phyloP scores from a whole-genome alignment of 2,329 filamentous ascomycete genomes.

The Colletotrichum musae region DNA sequence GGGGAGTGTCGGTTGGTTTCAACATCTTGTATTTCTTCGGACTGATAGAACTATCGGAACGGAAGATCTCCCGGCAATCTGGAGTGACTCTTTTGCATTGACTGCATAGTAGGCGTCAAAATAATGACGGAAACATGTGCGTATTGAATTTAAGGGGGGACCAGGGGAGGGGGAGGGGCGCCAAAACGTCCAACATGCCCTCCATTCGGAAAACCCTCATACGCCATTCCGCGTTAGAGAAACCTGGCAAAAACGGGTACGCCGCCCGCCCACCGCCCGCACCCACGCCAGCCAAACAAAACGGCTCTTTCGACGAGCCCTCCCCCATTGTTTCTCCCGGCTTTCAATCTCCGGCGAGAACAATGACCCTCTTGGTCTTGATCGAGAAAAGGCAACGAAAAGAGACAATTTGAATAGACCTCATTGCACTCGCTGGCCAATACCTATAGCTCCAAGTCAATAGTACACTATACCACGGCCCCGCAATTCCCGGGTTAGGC shows the following conservation, averaged over 20 bases:
- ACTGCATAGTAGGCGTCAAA: too few species aligned
- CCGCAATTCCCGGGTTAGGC: conserved; percentile 11
- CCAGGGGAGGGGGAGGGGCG: conserved; percentile 1
- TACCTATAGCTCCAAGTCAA: too few species aligned
- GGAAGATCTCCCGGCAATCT: too few species aligned
- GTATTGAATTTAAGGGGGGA: neutral
- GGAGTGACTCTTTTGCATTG: too few species aligned
- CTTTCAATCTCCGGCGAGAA: too few species aligned
- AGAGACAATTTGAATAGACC: neutral
- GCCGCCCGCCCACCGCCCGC: neutral
- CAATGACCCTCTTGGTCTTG: neutral
- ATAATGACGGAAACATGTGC: too few species aligned
- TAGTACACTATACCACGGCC: neutral
- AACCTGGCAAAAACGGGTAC: conserved; percentile 35
- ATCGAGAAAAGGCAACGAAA: neutral
- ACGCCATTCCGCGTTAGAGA: conserved; percentile 35
- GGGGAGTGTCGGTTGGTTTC: too few species aligned
- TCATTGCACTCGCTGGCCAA: too few species aligned
- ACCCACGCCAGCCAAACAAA: conserved; percentile 7
- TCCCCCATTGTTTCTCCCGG: neutral
- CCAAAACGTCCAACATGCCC: conserved; percentile 31
- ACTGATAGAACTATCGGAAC: too few species aligned
- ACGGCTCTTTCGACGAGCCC: neutral
- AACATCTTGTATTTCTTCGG: too few species aligned
- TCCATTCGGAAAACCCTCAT: conserved; percentile 38